Evolutionary conservation across 345 rosid genomes (phyloP), one percentile per base, ranked within the genome.

Genomic region (Euphorbia tirucalli): DNA sequence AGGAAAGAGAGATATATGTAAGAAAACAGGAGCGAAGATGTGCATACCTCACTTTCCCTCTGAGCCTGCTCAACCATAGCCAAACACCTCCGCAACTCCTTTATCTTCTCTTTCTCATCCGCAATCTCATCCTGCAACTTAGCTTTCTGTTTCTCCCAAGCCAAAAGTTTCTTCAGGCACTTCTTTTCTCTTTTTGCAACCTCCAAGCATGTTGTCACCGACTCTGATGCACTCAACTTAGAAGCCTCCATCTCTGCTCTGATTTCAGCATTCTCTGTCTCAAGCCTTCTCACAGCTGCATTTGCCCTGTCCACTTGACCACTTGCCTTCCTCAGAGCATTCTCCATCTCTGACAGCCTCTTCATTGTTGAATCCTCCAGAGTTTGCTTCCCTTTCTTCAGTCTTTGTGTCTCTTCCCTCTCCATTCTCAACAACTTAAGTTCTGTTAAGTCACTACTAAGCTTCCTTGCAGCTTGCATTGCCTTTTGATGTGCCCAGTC

Each of bases 401-500:
- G 73, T 75, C 85, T 75, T 73, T 90, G 91, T n/a, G 80, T 90
- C 68, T 92, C 97, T 68, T 90, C 97, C 81, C 87, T 90, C 77
- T 86, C 97, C 84, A 83, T 86, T 75, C 96, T 88, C 87, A 95
- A 80, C 69, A 78, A 68, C 76, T 95, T 88, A 70, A 92, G 91
- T 83, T 95, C 97, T 1, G 88, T 76, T 60, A 95, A 79, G 72
- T 92, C 99, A 81, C 84, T 81, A 61, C 92, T 88, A 37, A 90
- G 90, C 85, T 83, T 95, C 77, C 87, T 85, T 1, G 97, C 99
- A 75, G 97, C 99, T 86, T 95, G 99, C 90, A 90, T 85, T 28
- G 97, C 99, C 88, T 92, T 95, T 83, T 90, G 88, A 57, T 88
- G 97, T 44, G 97, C 96, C 99, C 99, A 95, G 19, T 92, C 97